Percentiles rank a stretch among this genome's conserved stretches.
phyloP scores from a whole-genome alignment of 2,329 filamentous ascomycete species.

The Dactylonectria macrodidyma region DNA sequence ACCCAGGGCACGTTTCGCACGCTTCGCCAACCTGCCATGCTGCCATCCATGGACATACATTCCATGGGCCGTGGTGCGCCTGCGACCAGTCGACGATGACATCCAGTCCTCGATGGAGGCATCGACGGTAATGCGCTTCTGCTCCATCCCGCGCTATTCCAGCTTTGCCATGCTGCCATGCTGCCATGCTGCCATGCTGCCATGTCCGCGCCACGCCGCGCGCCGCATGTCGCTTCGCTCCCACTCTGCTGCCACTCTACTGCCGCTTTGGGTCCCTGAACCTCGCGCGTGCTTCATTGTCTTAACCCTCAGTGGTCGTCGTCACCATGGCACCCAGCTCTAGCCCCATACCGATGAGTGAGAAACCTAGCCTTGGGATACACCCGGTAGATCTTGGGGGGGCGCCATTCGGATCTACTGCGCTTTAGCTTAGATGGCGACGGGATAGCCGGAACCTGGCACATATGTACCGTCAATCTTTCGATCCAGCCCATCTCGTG shows the following conservation, averaged over 20 bases:
- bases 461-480: constrained; percentile 17
- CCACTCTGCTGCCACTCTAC: constrained; percentile 13
- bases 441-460: constrained; percentile 10
- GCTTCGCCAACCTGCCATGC: constrained; percentile 30
- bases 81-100: constrained; percentile 24
- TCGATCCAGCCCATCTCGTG: constrained; percentile 15
- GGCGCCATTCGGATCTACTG: constrained; percentile 31
- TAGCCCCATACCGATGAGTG: constrained; percentile 26
- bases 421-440: constrained; percentile 20
- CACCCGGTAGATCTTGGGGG: constrained; percentile 25
- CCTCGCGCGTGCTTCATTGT: constrained; percentile 23
- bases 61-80: not conserved
- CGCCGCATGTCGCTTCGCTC: constrained; percentile 8
- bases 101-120: constrained; percentile 16
- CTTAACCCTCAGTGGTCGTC: constrained; percentile 7
- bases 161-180: constrained; percentile 19
- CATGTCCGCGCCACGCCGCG: constrained; percentile 24
- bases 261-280: constrained; percentile 22
- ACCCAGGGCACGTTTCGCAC: constrained; percentile 25
- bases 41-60: not conserved
- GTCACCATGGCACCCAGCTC: constrained; percentile 20
- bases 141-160: constrained; percentile 26
- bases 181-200: not conserved
- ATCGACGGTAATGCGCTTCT: constrained; percentile 26
- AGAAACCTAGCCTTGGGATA: constrained; percentile 15